Evolutionary conservation across 129 eudicot species (phyloP), one percentile per base, ranked within the genome.

Genomic region (Rutidosis leptorrhynchoides): DNA sequence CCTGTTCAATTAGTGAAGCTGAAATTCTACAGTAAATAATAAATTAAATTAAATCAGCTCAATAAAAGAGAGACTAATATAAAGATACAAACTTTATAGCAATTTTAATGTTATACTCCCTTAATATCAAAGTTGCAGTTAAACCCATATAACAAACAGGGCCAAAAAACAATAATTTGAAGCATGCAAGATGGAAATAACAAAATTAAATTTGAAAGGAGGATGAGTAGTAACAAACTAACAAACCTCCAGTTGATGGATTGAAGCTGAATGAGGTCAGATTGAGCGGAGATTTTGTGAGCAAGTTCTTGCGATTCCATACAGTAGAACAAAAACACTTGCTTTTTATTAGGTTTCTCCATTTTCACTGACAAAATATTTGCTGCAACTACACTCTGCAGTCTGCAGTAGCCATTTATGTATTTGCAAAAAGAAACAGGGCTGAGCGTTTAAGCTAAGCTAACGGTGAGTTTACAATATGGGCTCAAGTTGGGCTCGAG

Each of bases 181-280:
- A 56, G 72, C 66, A 65, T 26, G 21, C 0, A 42, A 11, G 68
- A 45, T 66, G 22, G 73, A 43, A 62, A 49, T 21, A 20, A n/a
- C 42, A 15, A 72, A 16, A 19, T 37, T n/a, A 43, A 43, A 22
- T 29, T 1, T 22, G 22, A 5, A 26, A 25, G 7, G 55, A 24
- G 24, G 55, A 24, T 6, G 24, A n/a, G 24, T n/a, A 20, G 10
- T n/a, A 14, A 21, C 14, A 64, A 42, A 90, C 97, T n/a, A 14
- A 21, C 14, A 64, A 42, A 90, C 97, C 97, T 87, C 97, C 97
- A 90, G 62, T 86, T 86, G 71, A 94, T 94, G 79, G 96, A 76
- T 68, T 83, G 96, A 49, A 94, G 97, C 64, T 83, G 83, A 80
- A 94, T 89, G 65, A 72, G 83, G 62, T 81, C 77, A 2, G 99